Percentiles rank a stretch among this genome's conserved stretches.
phyloP scores from a whole-genome alignment of 345 rosid genomes.

The Geranium rotundifolium region DNA sequence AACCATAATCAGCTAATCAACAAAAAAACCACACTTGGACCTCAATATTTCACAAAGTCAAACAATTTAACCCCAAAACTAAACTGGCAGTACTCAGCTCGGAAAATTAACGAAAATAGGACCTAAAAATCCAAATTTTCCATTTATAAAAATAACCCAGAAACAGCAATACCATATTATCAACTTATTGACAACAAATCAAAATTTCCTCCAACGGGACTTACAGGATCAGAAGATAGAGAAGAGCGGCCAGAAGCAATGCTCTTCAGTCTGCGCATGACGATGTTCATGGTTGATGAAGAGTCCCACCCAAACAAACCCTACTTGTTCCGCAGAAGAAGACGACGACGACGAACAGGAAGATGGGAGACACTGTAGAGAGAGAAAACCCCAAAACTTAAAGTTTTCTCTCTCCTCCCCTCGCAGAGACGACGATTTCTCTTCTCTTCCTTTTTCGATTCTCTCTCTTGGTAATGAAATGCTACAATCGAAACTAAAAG shows the following conservation, averaged over 20 bases:
- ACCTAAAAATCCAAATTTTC: no score
- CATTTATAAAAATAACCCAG: no score
- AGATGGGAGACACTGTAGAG: constrained; percentile 1
- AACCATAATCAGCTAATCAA: no score
- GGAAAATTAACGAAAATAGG: no score
- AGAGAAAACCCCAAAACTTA: neutral
- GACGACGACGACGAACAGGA: neutral
- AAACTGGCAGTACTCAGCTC: no score
- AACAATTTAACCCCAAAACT: no score
- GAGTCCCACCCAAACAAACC: no score
- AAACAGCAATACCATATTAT: no score
- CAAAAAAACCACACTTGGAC: no score
- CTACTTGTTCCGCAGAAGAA: neutral
- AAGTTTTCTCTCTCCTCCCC: constrained; percentile 3
- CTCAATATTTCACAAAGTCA: no score
- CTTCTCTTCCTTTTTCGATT: neutral
- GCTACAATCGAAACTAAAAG: neutral
- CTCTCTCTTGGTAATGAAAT: neutral
- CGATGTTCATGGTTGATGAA: constrained; percentile 38
- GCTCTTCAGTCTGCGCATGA: constrained; percentile 94
- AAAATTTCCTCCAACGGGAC: neutral
- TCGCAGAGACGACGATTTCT: neutral
- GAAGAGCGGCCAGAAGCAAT: constrained; percentile 73
- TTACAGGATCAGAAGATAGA: constrained; percentile 69
- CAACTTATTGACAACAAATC: no score